Evolutionary conservation across 1,284 basidiomycete species (phyloP), one percentile per base, ranked within the genome.

Genomic region (Xanthoconium separans): DNA sequence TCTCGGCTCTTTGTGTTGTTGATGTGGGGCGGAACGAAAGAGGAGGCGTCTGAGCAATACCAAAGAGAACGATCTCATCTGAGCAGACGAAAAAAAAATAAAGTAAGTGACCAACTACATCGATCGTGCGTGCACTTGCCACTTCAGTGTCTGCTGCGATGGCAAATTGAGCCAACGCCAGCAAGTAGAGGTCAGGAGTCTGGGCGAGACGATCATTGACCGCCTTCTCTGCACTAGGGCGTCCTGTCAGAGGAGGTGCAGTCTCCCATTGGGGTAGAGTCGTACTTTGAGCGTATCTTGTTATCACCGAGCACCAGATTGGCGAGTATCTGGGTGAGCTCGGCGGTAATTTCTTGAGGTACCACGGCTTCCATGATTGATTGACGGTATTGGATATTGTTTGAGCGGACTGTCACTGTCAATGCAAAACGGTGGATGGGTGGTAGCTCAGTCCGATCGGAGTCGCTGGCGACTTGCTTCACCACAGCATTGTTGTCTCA

Each of bases 51-150:
- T 80, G 31, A 91, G 80, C 24, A 91, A 80, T 13, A 91, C 87
- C 33, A 91, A 76, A 2, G 88, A 88, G 68, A 91, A 91, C 0
- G 88, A 87, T 37, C 89, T 83, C 88, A 91, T 91, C 86, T 89
- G 59, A 24, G 24, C 39, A 39, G 53, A 55, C 44, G 51, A 36
- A 10, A 51, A 52, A 44, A n/a, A n/a, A n/a, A n/a, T n/a, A 45
- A 3, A 27, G 53, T 68, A 54, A 68, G 64, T 33, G 30, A 7
- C 22, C 20, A n/a, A 8, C 20, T 33, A 27, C 7, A 41, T 39
- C 4, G 36, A 61, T 49, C 41, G 36, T 13, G 47, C 41, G 16
- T 33, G 36, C n/a, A 77, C 81, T 70, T 63, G 87, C 87, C 70
- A 89, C 82, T 68, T 89, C 86, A 0, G 84, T 86, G 61, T 88